Evolutionary conservation across 345 rosid genomes (phyloP).

Genomic region (Triadica sebifera): DNA sequence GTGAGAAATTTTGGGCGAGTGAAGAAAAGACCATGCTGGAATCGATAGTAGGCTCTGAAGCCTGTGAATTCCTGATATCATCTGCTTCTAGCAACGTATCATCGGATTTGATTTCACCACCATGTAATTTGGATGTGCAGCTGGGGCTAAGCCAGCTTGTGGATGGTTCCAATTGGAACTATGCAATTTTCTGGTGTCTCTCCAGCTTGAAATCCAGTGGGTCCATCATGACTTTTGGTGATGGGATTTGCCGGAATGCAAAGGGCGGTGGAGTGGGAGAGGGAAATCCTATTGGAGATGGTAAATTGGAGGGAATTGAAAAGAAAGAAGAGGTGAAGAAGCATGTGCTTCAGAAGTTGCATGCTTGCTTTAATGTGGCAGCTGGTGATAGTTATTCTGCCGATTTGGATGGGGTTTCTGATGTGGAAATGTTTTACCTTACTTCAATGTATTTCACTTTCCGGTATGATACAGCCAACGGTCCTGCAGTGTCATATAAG

Average conservation of each 20-base stretch:
- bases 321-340: constrained; percentile 57
- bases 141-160: constrained; percentile 57
- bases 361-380: constrained; percentile 44
- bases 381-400: constrained; percentile 41
- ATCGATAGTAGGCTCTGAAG: constrained; percentile 72
- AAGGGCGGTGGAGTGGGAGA: constrained; percentile 39
- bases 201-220: constrained; percentile 63
- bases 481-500: constrained; percentile 59
- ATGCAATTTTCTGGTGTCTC: constrained; percentile 70
- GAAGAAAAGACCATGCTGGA: constrained; percentile 70
- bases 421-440: constrained; percentile 71
- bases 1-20: constrained; percentile 57
- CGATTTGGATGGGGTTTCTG: constrained; percentile 49
- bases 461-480: constrained; percentile 47
- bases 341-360: constrained; percentile 70
- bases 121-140: constrained; percentile 55
- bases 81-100: constrained; percentile 43
- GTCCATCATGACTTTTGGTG: constrained; percentile 73
- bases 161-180: constrained; percentile 76
- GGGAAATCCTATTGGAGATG: constrained; percentile 30
- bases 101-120: constrained; percentile 44
- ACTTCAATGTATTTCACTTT: constrained; percentile 67
- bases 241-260: constrained; percentile 59
- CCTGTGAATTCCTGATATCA: constrained; percentile 62
- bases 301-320: constrained; percentile 36